Evolutionary conservation across 805 yeast genomes (phyloP).

Genomic region (Geotrichum ghanense): DNA sequence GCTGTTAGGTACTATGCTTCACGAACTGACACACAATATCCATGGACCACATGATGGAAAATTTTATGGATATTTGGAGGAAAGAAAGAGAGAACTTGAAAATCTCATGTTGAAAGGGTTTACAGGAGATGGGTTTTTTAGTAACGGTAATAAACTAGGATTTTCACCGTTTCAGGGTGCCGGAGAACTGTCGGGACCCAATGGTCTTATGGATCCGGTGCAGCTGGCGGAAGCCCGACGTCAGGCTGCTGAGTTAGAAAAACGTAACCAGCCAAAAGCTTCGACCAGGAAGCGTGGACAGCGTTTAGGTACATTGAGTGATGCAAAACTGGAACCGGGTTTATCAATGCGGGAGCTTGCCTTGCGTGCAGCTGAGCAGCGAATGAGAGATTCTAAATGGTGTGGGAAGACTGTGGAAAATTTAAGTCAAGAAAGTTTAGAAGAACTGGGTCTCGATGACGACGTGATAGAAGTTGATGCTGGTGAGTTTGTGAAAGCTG

Average conservation of each 20-base stretch:
- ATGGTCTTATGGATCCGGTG: too few relatives aligned
- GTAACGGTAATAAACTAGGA: slow-evolving; percentile 40
- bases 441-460: slow-evolving; percentile 9
- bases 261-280: slow-evolving; percentile 29
- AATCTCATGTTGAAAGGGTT: slow-evolving; percentile 30
- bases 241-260: slow-evolving; percentile 17
- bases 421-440: not conserved
- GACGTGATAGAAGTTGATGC: slow-evolving; percentile 6
- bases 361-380: slow-evolving; percentile 50
- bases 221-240: slow-evolving; percentile 9
- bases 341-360: slow-evolving; percentile 33
- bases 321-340: slow-evolving; percentile 22
- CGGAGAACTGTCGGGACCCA: slow-evolving; percentile 1
- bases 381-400: slow-evolving; percentile 25
- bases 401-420: slow-evolving; percentile 10
- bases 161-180: slow-evolving; percentile 6
- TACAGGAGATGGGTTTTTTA: slow-evolving; percentile 36
- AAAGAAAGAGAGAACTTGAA: slow-evolving; percentile 40
- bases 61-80: slow-evolving; percentile 58
- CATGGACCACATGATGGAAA: slow-evolving; percentile 69
- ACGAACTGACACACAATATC: slow-evolving; percentile 74
- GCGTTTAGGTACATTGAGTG: not conserved
- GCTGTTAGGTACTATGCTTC: slow-evolving; percentile 73
- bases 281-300: slow-evolving; percentile 24
- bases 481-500: too few relatives aligned